Percentiles rank a stretch among this genome's conserved stretches.
Conservation (phyloP, 2,329 filamentous ascomycete genomes). For the Fusarium sp. region DNA sequence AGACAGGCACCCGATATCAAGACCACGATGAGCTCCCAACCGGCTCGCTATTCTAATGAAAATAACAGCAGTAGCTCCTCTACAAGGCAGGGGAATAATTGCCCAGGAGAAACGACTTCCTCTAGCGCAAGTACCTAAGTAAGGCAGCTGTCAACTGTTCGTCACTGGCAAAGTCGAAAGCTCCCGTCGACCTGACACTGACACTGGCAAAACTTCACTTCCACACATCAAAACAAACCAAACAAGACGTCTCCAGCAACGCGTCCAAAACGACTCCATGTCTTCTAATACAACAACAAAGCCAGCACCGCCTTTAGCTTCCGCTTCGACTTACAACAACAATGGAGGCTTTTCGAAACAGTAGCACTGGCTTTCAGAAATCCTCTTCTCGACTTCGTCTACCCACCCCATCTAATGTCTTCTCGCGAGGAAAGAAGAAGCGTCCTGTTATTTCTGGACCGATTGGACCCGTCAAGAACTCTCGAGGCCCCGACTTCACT, state of each 20-base stretch:
- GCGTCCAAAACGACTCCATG: not conserved
- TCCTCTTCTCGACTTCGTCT: conserved; percentile 18
- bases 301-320: not conserved
- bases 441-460: conserved; percentile 48
- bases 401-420: conserved; percentile 15
- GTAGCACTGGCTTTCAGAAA: conserved; percentile 2
- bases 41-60: not conserved
- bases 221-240: not conserved
- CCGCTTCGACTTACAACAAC: not conserved
- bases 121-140: no score
- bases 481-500: conserved; percentile 46
- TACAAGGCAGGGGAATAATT: not conserved
- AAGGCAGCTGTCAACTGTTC: not conserved
- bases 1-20: not conserved
- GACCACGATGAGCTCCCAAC: not conserved
- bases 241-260: not conserved
- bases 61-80: not conserved
- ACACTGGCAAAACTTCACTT: not conserved
- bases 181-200: not conserved
- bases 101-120: not conserved
- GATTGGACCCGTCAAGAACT: conserved; percentile 50
- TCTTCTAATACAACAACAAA: not conserved
- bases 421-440: conserved; percentile 31
- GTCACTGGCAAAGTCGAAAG: not conserved
- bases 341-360: conserved; percentile 28